These are phyloP conservation scores for Podospora appendiculata DNA, from an alignment of 495 filamentous ascomycete species.

Conservation along the genomic window DNA sequence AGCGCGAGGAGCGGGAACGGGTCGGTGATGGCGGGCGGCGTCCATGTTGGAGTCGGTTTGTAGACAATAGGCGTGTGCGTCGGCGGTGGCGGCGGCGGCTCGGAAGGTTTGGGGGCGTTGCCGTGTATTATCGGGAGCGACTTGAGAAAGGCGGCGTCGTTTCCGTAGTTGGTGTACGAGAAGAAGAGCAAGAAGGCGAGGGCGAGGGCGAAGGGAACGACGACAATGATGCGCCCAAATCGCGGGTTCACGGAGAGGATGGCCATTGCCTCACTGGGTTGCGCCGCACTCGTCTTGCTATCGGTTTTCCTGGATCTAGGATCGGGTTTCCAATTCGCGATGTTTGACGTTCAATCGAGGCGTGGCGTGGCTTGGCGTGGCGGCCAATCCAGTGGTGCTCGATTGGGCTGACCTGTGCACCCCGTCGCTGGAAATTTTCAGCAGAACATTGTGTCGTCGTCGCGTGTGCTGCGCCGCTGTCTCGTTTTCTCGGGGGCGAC, in stretches of 20 bases:
- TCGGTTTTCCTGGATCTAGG: not conserved
- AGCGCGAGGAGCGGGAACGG: slow-evolving; percentile 30
- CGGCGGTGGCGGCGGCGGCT: slow-evolving; percentile 11
- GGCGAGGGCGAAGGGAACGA: slow-evolving; percentile 2
- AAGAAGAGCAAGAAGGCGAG: slow-evolving; percentile 16
- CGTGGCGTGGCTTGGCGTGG: no score
- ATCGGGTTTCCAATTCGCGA: no score
- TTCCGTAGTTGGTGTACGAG: slow-evolving; percentile 9
- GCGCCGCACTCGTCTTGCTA: not conserved
- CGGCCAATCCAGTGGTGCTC: no score
- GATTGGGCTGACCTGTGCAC: no score
- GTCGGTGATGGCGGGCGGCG: slow-evolving; percentile 26
- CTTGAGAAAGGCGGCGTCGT: slow-evolving; percentile 13
- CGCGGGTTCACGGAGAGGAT: slow-evolving; percentile 1
- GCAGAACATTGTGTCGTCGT: no score
- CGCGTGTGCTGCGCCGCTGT: no score
- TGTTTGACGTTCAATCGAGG: no score
- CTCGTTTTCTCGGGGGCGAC: no score
- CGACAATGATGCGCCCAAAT: not conserved
- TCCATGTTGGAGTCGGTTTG: slow-evolving; percentile 27
- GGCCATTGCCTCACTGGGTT: not conserved
- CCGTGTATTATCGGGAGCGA: slow-evolving; percentile 14
- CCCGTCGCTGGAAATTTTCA: no score
- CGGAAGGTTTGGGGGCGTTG: slow-evolving; percentile 2
- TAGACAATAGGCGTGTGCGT: slow-evolving; percentile 22